Base-by-base conservation (phyloP, 768 basidiomycete genomes). In the Pholiota molesta region DNA sequence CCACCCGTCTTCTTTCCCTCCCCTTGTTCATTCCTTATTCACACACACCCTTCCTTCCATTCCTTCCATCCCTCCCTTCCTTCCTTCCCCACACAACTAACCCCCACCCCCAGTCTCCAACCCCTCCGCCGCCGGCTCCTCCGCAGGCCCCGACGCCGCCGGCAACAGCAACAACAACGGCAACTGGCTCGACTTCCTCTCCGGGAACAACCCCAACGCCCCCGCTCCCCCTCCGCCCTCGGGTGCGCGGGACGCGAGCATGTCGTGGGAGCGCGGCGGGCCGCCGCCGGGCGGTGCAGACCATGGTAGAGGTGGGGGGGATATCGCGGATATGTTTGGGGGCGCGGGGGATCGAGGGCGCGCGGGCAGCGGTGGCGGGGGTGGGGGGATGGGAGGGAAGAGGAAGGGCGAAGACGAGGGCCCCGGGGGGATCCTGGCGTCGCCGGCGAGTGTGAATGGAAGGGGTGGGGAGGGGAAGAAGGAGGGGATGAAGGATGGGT, bases 231-330 rank as follows among this genome's bases (percentile, higher is more conserved):
- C 56, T 35, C 31, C 64, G 63, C 3, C 49, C 59, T 16, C 51
- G 54, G n/a, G n/a, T n/a, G 55, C 26, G 28, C 29, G 29, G 19
- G 67, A 68, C 66, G 68, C 26, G 67, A 68, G 31, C 56, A 69
- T 73, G 66, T 73, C 73, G 13, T 75, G 73, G 74, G 73, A 74
- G 58, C 73, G 71, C n/a, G 70, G 71, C n/a, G n/a, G n/a, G n/a
- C n/a, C n/a, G n/a, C n/a, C n/a, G n/a, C n/a, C n/a, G n/a, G n/a
- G n/a, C n/a, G n/a, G n/a, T n/a, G n/a, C n/a, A n/a, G n/a, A n/a
- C n/a, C n/a, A n/a, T n/a, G n/a, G n/a, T n/a, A n/a, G n/a, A n/a
- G n/a, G n/a, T n/a, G n/a, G n/a, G n/a, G n/a, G 57, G 29, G 59
- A 60, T 35, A 63, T 63, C 55, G 49, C 37, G 6, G 62, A 61